A percentile compares a stretch with the other conserved stretches of the same genome.
Evolutionary conservation across 805 yeast species (phyloP).

Genomic region (Kuraishia borneana): DNA sequence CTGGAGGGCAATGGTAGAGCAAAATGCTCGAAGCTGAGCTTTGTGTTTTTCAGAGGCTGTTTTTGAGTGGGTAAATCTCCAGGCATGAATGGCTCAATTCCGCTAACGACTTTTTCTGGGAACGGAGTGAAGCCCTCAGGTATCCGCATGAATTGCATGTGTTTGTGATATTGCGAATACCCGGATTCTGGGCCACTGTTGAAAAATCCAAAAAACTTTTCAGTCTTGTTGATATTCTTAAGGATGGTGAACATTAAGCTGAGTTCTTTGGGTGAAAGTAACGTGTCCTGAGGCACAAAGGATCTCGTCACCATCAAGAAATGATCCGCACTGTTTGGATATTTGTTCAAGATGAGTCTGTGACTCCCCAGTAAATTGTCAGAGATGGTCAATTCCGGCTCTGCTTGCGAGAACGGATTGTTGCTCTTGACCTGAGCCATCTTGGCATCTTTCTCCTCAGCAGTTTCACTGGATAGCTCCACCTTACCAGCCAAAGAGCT

Average conservation of each 20-base stretch:
- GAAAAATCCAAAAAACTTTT: constrained; percentile 69
- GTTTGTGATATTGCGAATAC: constrained; percentile 92
- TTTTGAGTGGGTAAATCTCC: constrained; percentile 20
- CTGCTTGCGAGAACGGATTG: constrained; percentile 78
- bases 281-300: constrained; percentile 60
- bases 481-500: neutral
- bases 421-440: constrained; percentile 20
- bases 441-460: constrained; percentile 20
- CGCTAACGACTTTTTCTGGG: constrained; percentile 38
- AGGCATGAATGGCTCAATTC: constrained; percentile 42
- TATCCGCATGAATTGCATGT: constrained; percentile 71
- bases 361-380: constrained; percentile 40
- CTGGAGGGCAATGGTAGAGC: constrained; percentile 48
- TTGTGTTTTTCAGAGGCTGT: constrained; percentile 53
- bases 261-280: constrained; percentile 65
- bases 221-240: constrained; percentile 29
- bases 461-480: constrained; percentile 3
- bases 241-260: constrained; percentile 46
- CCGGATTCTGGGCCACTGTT: constrained; percentile 86
- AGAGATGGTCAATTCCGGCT: constrained; percentile 57
- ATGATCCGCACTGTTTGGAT: constrained; percentile 74
- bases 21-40: constrained; percentile 72
- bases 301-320: constrained; percentile 67
- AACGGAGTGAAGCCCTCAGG: constrained; percentile 50
- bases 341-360: constrained; percentile 72